Evolutionary conservation across 2,329 filamentous ascomycete species (phyloP), one percentile per base, ranked within the genome.

Genomic region (Didymella pomorum): DNA sequence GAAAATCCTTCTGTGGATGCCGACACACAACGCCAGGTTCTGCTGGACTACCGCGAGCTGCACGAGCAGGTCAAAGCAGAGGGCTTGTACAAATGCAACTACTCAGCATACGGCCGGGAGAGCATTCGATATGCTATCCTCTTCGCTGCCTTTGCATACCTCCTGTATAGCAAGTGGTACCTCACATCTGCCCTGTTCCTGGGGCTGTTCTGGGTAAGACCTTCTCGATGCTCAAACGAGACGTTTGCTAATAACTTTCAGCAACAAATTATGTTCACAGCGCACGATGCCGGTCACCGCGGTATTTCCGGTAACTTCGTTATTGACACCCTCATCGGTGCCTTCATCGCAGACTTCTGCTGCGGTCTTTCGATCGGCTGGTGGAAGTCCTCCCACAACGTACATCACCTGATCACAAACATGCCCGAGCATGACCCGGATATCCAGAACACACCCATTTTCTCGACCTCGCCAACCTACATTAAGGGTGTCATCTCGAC

Each of bases 381-480:
- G 87, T 89, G 87, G 87, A 89, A 89, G 78, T 84, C 84, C 67
- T 87, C 83, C 51, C 87, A 89, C 78, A 89, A 89, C 55, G 85
- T 89, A 3, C 87, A 89, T 71, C 87, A 89, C 65, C 81, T 89
- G 3, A 78, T 89, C 55, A 89, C 87, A 42, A 89, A 89, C 78
- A 80, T 83, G 65, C 85, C 86, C 45, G 75, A 78, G 55, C 77
- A 79, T 63, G 77, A 79, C 48, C 77, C 77, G 0, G 77, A 79
- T 47, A 71, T 79, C 37, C 77, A 79, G 56, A 79, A 97, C 75
- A 86, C 96, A 77, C 93, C 93, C 3, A 89, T 97, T 74, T 92
- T 97, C 74, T 92, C 92, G 59, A 86, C 95, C 28, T 93, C 91
- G 2, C 92, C 96, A 69, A 87, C 92, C 23, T 89, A 95, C 70